A percentile compares a stretch with the other conserved stretches of the same genome.
phyloP scores from a whole-genome alignment of 371 early-diverging fungal species.

The Batkoa obscura region DNA sequence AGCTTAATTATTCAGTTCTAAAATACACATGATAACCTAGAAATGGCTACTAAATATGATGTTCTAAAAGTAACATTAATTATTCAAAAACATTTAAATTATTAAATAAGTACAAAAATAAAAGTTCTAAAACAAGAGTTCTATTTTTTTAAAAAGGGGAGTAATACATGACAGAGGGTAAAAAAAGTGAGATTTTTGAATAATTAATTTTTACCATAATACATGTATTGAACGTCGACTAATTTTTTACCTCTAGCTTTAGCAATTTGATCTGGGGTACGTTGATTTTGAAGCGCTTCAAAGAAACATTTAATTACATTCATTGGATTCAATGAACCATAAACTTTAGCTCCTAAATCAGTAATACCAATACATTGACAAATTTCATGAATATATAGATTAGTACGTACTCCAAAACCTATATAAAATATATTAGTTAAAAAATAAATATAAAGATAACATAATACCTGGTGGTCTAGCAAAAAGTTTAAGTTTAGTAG shows the following conservation, averaged over 20 bases:
- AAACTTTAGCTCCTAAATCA: constrained; percentile 81
- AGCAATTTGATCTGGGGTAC: constrained; percentile 72
- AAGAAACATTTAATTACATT: constrained; percentile 95
- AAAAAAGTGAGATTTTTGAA: too few species aligned
- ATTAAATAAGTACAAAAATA: too few species aligned
- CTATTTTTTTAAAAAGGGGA: too few species aligned
- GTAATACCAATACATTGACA: constrained; percentile 83
- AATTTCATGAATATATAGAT: constrained; percentile 87
- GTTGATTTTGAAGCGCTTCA: constrained; percentile 74
- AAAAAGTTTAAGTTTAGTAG: constrained; percentile 59
- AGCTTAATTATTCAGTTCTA: too few species aligned
- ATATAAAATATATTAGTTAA: constrained; percentile 1
- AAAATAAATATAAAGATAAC: not conserved
- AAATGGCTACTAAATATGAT: too few species aligned
- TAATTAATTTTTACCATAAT: too few species aligned
- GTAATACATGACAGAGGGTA: too few species aligned
- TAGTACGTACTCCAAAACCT: constrained; percentile 86
- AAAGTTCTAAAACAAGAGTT: too few species aligned
- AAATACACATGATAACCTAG: too few species aligned
- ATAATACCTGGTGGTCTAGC: constrained; percentile 73
- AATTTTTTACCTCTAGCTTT: constrained; percentile 73
- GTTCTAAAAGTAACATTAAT: too few species aligned
- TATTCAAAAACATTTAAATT: too few species aligned
- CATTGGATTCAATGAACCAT: constrained; percentile 86
- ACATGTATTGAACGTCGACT: constrained; percentile 67